Base-by-base conservation (phyloP, 495 filamentous ascomycete species). In the Aspergillus leporis region DNA sequence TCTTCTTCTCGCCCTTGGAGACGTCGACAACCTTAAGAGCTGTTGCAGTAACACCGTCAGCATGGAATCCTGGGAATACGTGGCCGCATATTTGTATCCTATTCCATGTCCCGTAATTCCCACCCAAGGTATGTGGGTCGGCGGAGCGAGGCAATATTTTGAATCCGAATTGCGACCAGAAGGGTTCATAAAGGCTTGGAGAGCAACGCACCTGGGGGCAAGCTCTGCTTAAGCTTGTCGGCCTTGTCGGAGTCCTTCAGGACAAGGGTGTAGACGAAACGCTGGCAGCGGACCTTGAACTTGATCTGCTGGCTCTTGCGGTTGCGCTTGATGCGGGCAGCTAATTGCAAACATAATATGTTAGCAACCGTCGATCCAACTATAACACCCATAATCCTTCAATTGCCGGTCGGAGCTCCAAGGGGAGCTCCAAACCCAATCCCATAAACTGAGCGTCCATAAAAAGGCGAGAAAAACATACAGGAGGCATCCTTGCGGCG, bases 221-320 rank as follows among this genome's bases (percentile, higher is more conserved):
- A 83, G 78, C 86, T 91, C 87, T 98, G 93, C 90, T 97, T 98
- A 63, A 99, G 87, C 90, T 99, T 99, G 83, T 98, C 94, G 75
- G 93, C 94, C 90, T 97, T 98, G 68, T 97, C 94, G 70, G 87
- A 84, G 80, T 98, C 91, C 85, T 96, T 96, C 69, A 99, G 87
- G 73, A 94, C 89, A 61, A 98, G 87, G 66, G 95, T 96, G 88
- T 99, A 99, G 66, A 98, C 81, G 83, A 91, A 88, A 67, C 89
- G 84, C 70, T 89, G 81, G 85, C 94, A 98, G 75, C 94, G 91
- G 85, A 99, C 95, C 90, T 99, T 99, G 90, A 99, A 98, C 87
- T 99, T 99, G 86, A 91, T 92, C 83, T 93, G 88, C 76, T 87
- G 83, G 63, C 83, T 78, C 74, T 87, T 85, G 74, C 85, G 88